phyloP scores from a whole-genome alignment of 805 yeast species.

The Zygosaccharomyces bailii region DNA sequence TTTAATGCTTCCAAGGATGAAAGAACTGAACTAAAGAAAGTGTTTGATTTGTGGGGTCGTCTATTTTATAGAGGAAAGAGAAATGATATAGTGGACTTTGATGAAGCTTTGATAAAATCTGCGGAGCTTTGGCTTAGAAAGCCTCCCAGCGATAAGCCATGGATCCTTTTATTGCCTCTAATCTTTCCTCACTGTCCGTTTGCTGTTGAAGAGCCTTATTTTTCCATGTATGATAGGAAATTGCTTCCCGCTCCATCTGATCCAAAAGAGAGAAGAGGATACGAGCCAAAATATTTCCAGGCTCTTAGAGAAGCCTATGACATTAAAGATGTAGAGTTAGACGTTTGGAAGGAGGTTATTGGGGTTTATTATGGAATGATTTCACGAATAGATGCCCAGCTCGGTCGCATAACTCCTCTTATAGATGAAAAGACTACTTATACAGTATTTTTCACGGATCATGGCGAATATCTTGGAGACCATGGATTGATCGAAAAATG shows the following conservation, averaged over 20 bases:
- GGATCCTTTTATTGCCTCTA: constrained; percentile 19
- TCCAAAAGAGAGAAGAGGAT: constrained; percentile 11
- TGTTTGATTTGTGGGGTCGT: constrained; percentile 13
- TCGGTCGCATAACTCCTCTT: constrained; percentile 14
- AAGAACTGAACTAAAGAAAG: constrained; percentile 1
- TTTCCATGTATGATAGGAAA: constrained; percentile 16
- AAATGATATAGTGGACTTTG: constrained; percentile 13
- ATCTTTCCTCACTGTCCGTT: constrained; percentile 22
- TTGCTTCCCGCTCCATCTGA: constrained; percentile 12
- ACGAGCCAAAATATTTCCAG: constrained; percentile 9
- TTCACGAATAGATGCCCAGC: constrained; percentile 17
- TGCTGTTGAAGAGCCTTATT: constrained; percentile 20
- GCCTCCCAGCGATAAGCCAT: constrained; percentile 14
- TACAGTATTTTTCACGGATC: constrained; percentile 19
- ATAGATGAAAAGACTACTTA: constrained; percentile 6
- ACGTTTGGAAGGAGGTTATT: constrained; percentile 16
- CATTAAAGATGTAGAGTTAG: constrained; percentile 4
- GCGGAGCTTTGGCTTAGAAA: constrained; percentile 15
- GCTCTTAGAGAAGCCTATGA: constrained; percentile 2
- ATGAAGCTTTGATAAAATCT: constrained; percentile 16
- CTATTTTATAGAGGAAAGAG: constrained; percentile 13
- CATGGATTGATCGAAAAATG: constrained; percentile 21
- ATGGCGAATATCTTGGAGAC: constrained; percentile 22
- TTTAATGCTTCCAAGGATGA: neutral
- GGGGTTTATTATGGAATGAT: constrained; percentile 23